Conservation (phyloP, 495 filamentous ascomycete species). For the Aspergillus campestris region DNA sequence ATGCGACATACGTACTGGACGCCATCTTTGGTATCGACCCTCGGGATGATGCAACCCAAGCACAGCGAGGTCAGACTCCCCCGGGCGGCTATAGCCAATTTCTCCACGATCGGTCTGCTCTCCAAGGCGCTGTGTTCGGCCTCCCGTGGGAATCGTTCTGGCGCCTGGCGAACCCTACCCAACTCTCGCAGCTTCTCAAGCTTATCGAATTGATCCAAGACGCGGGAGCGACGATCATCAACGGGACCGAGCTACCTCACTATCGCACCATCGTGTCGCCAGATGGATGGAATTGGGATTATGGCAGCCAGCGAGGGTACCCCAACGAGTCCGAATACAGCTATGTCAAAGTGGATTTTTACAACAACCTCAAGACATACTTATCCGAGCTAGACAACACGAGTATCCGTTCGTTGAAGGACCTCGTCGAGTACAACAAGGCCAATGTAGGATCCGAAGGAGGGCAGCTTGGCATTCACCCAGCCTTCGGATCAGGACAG, state of each 20-base stretch:
- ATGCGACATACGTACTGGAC: constrained; percentile 58
- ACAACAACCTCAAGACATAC: constrained; percentile 62
- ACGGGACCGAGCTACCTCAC: constrained; percentile 58
- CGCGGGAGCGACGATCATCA: constrained; percentile 61
- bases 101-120: constrained; percentile 40
- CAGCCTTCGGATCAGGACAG: constrained; percentile 63
- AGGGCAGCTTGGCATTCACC: constrained; percentile 50
- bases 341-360: constrained; percentile 67
- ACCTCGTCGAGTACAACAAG: constrained; percentile 60
- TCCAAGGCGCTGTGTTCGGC: constrained; percentile 58
- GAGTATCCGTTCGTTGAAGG: constrained; percentile 52
- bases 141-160: constrained; percentile 65
- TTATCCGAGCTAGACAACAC: constrained; percentile 58
- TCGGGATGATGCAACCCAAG: constrained; percentile 51
- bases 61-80: constrained; percentile 46
- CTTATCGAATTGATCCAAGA: constrained; percentile 45
- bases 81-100: constrained; percentile 46
- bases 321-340: constrained; percentile 65
- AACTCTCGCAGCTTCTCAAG: constrained; percentile 42
- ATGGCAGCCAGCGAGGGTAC: constrained; percentile 51
- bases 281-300: constrained; percentile 66
- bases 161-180: constrained; percentile 44
- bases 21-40: constrained; percentile 55
- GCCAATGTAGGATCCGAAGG: constrained; percentile 62
- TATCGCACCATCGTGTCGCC: constrained; percentile 53